A percentile compares a stretch with the other conserved stretches of the same genome.
These are phyloP conservation scores for Fusarium drepaniforme DNA, from an alignment of 2,329 filamentous ascomycete genomes.

Conservation along the genomic window DNA sequence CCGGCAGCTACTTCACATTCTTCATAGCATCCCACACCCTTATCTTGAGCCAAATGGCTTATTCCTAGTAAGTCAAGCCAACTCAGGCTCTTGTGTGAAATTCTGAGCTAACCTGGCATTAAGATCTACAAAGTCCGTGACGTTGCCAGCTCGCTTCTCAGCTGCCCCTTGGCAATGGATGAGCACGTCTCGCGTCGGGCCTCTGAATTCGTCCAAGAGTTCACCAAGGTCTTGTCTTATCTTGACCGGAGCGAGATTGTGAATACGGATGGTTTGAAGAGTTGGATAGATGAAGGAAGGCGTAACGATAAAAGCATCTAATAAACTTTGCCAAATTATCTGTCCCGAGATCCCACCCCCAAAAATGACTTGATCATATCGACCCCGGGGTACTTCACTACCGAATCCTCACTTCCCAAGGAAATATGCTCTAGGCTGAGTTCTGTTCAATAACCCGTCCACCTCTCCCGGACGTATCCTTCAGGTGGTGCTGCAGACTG, in stretches of 20 bases:
- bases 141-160: conserved; percentile 49
- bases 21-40: conserved; percentile 48
- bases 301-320: not conserved
- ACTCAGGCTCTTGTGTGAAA: not conserved
- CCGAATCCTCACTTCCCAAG: too few species aligned
- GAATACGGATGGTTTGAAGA: conserved; percentile 47
- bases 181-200: conserved; percentile 42
- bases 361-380: too few species aligned
- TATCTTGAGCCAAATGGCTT: conserved; percentile 51
- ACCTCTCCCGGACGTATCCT: too few species aligned
- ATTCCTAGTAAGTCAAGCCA: conserved; percentile 42
- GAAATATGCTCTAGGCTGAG: too few species aligned
- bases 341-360: too few species aligned
- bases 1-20: conserved; percentile 50
- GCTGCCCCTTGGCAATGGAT: conserved; percentile 48
- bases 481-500: too few species aligned
- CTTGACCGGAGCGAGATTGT: conserved; percentile 49
- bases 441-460: too few species aligned
- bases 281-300: conserved; percentile 42
- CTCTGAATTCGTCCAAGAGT: conserved; percentile 45
- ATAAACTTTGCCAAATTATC: too few species aligned
- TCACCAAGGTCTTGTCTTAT: conserved; percentile 43
- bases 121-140: conserved; percentile 50
- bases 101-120: rapidly evolving
- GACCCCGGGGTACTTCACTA: too few species aligned